Evolutionary conservation across 2,329 filamentous ascomycete genomes (phyloP).

Genomic region (Chaetomiaceae sp.): DNA sequence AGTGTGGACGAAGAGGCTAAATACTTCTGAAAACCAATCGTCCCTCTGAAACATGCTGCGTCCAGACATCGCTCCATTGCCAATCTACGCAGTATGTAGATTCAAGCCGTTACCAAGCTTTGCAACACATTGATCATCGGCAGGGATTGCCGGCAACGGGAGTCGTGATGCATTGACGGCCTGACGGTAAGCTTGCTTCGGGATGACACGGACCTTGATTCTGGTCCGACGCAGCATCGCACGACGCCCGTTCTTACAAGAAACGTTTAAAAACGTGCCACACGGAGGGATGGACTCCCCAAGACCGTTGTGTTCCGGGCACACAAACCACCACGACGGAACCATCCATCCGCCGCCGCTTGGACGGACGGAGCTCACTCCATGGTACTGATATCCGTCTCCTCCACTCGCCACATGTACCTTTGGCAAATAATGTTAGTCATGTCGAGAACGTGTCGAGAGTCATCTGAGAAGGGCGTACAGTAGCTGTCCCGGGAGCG

Average conservation of each 20-base stretch:
- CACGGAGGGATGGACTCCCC: too few species aligned
- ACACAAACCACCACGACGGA: slow-evolving; percentile 1
- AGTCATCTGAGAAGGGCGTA: too few species aligned
- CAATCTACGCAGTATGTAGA: too few species aligned
- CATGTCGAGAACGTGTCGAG: too few species aligned
- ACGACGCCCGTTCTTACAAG: not conserved
- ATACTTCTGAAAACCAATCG: not conserved
- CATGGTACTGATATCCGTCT: slow-evolving; percentile 67
- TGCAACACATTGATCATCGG: not conserved
- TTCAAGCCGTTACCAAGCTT: not conserved
- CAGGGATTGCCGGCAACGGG: not conserved
- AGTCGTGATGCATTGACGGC: not conserved
- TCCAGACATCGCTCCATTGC: too few species aligned
- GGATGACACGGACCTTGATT: not conserved
- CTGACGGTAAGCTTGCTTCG: slow-evolving; percentile 12
- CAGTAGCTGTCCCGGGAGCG: too few species aligned
- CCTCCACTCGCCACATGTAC: slow-evolving; percentile 83
- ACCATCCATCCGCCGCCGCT: not conserved
- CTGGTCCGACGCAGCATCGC: too few species aligned
- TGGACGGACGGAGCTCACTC: slow-evolving; percentile 38
- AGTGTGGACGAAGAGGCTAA: not conserved
- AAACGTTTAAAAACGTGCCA: too few species aligned
- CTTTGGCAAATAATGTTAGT: too few species aligned
- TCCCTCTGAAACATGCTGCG: not conserved
- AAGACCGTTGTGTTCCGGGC: not conserved